Evolutionary conservation across 1,284 basidiomycete species (phyloP), one percentile per base, ranked within the genome.

Genomic region (Melampsora americana): DNA sequence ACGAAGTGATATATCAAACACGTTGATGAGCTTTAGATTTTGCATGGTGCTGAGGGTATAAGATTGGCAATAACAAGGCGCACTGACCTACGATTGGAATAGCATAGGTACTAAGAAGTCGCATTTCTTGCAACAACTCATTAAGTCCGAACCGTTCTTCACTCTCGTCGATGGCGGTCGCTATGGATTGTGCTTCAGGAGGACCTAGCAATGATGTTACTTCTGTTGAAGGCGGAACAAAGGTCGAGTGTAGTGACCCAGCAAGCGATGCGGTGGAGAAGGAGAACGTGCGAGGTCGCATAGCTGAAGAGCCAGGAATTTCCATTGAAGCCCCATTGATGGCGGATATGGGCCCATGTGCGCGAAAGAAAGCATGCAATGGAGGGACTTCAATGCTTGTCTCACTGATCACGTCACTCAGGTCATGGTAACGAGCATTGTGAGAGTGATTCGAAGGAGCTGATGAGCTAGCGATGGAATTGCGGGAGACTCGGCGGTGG

Each of bases 61-160:
- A 44, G 90, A 46, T 30, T 35, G 26, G 26, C 0, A 50, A 53
- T 23, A 1, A 53, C 12, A 50, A 30, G 39, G 50, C n/a, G 66
- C 28, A 68, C 66, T 68, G 28, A 68, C 66, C 66, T 42, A 68
- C 48, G 53, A 69, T 87, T 3, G 91, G 90, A 26, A 88, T 81
- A 14, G 90, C 87, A 81, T 90, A 92, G 81, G 86, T 85, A 0
- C 85, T 77, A 18, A 92, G 84, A 44, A 89, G 87, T n/a, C 81
- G 79, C 0, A 88, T 79, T 80, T 92, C 90, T 23, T 68, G 26
- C n/a, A 46, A 23, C 44, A 66, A 26, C 5, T 66, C 64, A 35
- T 39, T 23, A 9, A 56, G n/a, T n/a, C 53, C 53, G n/a, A 56
- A 56, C 53, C 28, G n/a, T 56, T 56, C 18, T 28, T 56, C 53